Conservation (phyloP, 2,329 filamentous ascomycete species). For the Eutypella sp. region DNA sequence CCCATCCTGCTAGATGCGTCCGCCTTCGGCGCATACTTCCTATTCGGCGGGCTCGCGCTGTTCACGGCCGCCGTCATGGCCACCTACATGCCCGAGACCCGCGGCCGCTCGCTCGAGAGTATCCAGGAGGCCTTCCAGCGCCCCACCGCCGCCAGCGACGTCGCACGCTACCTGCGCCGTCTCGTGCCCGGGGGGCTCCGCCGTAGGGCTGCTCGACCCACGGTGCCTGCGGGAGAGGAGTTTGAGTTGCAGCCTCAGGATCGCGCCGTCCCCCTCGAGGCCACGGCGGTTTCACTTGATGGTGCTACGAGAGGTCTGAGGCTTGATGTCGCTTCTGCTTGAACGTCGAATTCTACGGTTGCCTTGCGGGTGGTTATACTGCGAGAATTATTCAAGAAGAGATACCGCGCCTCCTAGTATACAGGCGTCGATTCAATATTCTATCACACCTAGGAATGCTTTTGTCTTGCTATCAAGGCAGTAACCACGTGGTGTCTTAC, state of each 20-base stretch:
- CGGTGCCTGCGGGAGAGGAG: not conserved
- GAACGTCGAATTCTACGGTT: not conserved
- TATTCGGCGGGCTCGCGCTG: slow-evolving; percentile 37
- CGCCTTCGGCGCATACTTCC: slow-evolving; percentile 39
- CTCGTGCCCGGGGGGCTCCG: not conserved
- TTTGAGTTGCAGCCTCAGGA: not conserved
- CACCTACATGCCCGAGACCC: slow-evolving; percentile 46
- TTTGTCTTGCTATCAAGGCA: too few species aligned
- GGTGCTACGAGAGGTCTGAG: not conserved
- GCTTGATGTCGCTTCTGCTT: not conserved
- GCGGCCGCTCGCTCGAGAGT: slow-evolving; percentile 41
- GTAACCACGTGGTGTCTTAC: too few species aligned
- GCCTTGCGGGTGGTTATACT: too few species aligned
- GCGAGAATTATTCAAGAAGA: too few species aligned
- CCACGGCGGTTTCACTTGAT: not conserved
- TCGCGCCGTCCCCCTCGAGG: not conserved
- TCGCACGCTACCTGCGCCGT: slow-evolving; percentile 5
- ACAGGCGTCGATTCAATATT: too few species aligned
- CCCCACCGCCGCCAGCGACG: slow-evolving; percentile 11
- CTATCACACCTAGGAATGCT: too few species aligned
- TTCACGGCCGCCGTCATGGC: slow-evolving; percentile 33
- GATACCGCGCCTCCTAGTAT: too few species aligned
- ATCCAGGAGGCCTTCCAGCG: slow-evolving; percentile 43
- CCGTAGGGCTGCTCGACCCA: not conserved
- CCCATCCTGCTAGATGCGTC: slow-evolving; percentile 36